Base-by-base conservation (phyloP, 768 basidiomycete genomes). In the Boletus sp. region DNA sequence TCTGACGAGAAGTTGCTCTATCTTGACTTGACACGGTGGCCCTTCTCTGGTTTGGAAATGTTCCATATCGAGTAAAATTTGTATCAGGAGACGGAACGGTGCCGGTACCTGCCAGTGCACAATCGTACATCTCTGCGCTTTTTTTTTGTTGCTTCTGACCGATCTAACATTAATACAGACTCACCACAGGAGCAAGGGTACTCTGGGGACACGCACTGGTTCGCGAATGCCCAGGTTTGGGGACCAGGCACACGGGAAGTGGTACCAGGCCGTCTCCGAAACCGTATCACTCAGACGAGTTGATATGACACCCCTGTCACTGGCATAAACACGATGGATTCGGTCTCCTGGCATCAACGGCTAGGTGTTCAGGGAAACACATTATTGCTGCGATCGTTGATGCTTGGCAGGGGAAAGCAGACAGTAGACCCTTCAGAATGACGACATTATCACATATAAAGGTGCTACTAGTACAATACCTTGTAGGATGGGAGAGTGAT, bases 1-100 rank as follows among this genome's bases (percentile, higher is more conserved):
- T 10, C 12, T 56, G 54, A 57, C 58, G 61, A 54, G 24, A 24
- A 47, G 47, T 52, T 0, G 45, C 35, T 29, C n/a, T 20, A 35
- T 28, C 35, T 28, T 52, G 18, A 7, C 15, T 24, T 15, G 11
- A 24, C 42, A 40, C 17, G 10, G 39, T 40, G 4, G n/a, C 39
- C 12, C 20, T n/a, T 46, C 45, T 15, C 15, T 29, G 20, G 14
- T 10, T 5, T 29, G 45, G 44, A 29, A 29, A 45, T 7, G 11
- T 42, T 39, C n/a, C 39, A n/a, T 40, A 18, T 24, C 24, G 24
- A 3, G 24, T 24, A 24, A 24, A 24, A 24, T 2, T 24, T 24
- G 24, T 24, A 24, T 24, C 24, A 24, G 24, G 24, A 24, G 24
- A 24, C 24, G 24, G 24, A 24, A 24, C 24, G 24, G 24, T 24